Evolutionary conservation across 768 basidiomycete genomes (phyloP), one percentile per base, ranked within the genome.

Genomic region (Xerocomellus dryophilus): DNA sequence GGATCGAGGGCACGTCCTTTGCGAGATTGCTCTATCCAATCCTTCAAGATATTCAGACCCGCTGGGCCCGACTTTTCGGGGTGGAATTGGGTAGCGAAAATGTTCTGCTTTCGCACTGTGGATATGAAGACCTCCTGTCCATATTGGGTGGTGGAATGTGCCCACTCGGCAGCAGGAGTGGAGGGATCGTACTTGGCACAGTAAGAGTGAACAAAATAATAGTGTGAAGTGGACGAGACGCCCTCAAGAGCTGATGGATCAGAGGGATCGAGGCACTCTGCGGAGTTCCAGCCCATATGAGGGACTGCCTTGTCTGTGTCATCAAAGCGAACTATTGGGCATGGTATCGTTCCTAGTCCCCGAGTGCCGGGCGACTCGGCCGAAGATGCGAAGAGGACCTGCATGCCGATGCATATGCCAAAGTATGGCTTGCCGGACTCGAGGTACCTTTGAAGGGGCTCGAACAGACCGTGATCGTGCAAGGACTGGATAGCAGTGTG

Each of bases 331-430:
- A 82, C 80, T 62, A 98, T 90, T n/a, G 78, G 76, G 60, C 76
- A 84, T n/a, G 91, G 88, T 57, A 99, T 86, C 59, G 93, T 71
- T 17, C 85, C 90, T 20, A 98, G 79, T n/a, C 96, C 95, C n/a
- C 64, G 69, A 25, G 75, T 73, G 18, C 69, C 64, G 15, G 82
- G 79, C 14, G 86, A 86, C 75, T 99, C 97, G 56, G 81, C 74
- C 15, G 96, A 98, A 14, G 88, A 84, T 53, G 81, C 75, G 74
- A 93, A 98, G 57, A 99, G 89, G 53, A 97, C 83, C 72, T 99
- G 97, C 86, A 99, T 88, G 63, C 97, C 97, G 66, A 99, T 91
- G 74, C 97, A 99, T 76, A 99, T 98, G 36, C 93, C 93, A 72
- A 97, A 92, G 73, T 97, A 99, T 2, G 96, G 97, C 62, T 80